Base-by-base conservation (phyloP, 192 early-diverging fungal species). In the Entophlyctis helioformis region DNA sequence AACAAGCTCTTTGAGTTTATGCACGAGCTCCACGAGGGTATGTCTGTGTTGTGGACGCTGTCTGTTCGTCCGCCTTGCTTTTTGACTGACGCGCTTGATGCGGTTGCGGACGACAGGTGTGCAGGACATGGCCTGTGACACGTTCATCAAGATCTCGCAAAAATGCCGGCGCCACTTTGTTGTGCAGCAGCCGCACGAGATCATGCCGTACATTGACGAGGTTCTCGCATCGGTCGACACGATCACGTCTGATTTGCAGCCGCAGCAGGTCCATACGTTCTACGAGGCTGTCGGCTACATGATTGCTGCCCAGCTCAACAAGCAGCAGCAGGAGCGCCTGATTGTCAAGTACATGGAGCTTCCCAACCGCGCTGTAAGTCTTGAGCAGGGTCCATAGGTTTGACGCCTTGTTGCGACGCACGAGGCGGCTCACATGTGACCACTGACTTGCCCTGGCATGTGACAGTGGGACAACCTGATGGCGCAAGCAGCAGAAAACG, bases 1-100 rank as follows among this genome's bases (percentile, higher is more conserved):
- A 99, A 97, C 84, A 99, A 99, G 63, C 70, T 97, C 21, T 99
- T 99, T 56, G 96, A 99, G 67, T 99, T 99, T 60, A 99, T 99
- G 96, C 96, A 97, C 62, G 96, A 99, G 66, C 73, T 83, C 7
- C 96, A 99, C 53, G 90, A 93, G 72, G 96, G 70, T 74, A 43
- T 1, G 43, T 27, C 33, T 33, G 15, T 21, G 13, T 50, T n/a
- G n/a, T n/a, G n/a, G n/a, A n/a, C n/a, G n/a, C n/a, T n/a, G n/a
- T n/a, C n/a, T n/a, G n/a, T n/a, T n/a, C n/a, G n/a, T n/a, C n/a
- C n/a, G n/a, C n/a, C n/a, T n/a, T n/a, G n/a, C 29, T 20, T 53
- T n/a, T 28, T 38, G 8, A n/a, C n/a, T n/a, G n/a, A n/a, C n/a
- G n/a, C n/a, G n/a, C n/a, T n/a, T n/a, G n/a, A n/a, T n/a, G n/a